phyloP scores from a whole-genome alignment of 768 basidiomycete species.

The Mrakia hoshinonis region DNA sequence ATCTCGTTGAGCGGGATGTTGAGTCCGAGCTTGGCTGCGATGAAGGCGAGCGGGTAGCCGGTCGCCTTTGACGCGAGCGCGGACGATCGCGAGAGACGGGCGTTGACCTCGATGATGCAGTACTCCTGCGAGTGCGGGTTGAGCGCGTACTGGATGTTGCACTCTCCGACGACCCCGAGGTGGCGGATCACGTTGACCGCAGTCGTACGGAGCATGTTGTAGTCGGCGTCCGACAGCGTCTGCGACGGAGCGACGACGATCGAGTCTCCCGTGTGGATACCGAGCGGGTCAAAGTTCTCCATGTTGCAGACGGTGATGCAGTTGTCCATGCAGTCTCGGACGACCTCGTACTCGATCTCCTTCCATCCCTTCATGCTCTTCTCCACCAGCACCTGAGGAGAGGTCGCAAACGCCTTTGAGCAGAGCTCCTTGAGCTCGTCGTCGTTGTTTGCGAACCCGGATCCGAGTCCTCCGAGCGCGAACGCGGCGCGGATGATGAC shows the following conservation, averaged over 20 bases:
- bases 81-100: conserved; percentile 94
- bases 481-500: conserved; percentile 96
- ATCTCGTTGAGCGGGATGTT: conserved; percentile 96
- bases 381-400: conserved; percentile 97
- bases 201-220: conserved; percentile 97
- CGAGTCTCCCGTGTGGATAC: conserved; percentile 97
- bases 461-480: conserved; percentile 89
- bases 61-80: conserved; percentile 97
- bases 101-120: conserved; percentile 98
- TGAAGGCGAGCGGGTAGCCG: conserved; percentile 95
- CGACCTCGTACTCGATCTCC: conserved; percentile 99
- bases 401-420: conserved; percentile 90
- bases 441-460: conserved; percentile 92
- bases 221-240: conserved; percentile 96
- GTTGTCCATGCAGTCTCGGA: conserved; percentile 92
- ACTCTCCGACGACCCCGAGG: conserved; percentile 87
- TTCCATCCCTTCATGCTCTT: conserved; percentile 99
- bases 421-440: conserved; percentile 79
- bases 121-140: conserved; percentile 93
- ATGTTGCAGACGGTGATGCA: conserved; percentile 99
- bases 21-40: conserved; percentile 94
- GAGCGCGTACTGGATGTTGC: conserved; percentile 97
- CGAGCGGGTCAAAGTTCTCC: conserved; percentile 99
- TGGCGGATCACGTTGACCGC: conserved; percentile 99
- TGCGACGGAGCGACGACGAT: conserved; percentile 97